A percentile compares a stretch with the other conserved stretches of the same genome.
These are phyloP conservation scores for Colletotrichum sublineola DNA, from an alignment of 2,329 filamentous ascomycete genomes.

Conservation along the genomic window DNA sequence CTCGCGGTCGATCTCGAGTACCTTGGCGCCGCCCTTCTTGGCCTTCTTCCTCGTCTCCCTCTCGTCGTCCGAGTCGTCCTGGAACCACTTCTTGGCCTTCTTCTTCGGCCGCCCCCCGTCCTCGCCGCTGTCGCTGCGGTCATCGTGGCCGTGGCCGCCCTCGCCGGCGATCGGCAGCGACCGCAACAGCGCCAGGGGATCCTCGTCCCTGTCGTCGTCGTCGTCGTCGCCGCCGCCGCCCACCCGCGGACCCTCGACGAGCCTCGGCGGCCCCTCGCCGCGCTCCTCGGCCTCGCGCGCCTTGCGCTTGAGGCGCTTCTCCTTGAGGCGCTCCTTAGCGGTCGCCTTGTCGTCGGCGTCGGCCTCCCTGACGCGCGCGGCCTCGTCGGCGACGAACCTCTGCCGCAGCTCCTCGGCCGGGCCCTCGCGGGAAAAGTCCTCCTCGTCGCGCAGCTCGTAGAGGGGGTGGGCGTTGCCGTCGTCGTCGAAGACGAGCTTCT, in stretches of 20 bases:
- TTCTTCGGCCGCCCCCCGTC: constrained; percentile 61
- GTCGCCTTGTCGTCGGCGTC: constrained; percentile 87
- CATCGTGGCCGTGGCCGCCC: constrained; percentile 36
- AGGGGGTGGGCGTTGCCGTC: constrained; percentile 87
- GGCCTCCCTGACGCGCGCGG: constrained; percentile 76
- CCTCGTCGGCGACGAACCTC: constrained; percentile 83
- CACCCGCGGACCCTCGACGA: constrained; percentile 34
- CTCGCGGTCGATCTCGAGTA: constrained; percentile 74
- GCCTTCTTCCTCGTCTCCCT: constrained; percentile 55
- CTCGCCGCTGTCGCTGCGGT: constrained; percentile 52
- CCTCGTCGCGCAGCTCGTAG: constrained; percentile 90
- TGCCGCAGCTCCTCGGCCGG: constrained; percentile 81
- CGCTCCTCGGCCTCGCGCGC: constrained; percentile 70
- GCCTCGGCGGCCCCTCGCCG: constrained; percentile 48
- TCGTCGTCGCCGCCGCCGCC: constrained; percentile 51
- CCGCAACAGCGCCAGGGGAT: constrained; percentile 69
- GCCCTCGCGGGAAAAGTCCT: constrained; percentile 81
- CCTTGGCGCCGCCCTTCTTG: constrained; percentile 62
- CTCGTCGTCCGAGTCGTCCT: constrained; percentile 69
- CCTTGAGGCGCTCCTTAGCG: constrained; percentile 83
- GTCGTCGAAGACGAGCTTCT: constrained; percentile 91
- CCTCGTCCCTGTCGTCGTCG: constrained; percentile 57
- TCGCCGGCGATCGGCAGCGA: constrained; percentile 66
- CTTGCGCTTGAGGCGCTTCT: constrained; percentile 82
- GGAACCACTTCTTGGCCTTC: constrained; percentile 84